Base-by-base conservation (phyloP, 371 early-diverging fungal species). In the Mortierella sp. region DNA sequence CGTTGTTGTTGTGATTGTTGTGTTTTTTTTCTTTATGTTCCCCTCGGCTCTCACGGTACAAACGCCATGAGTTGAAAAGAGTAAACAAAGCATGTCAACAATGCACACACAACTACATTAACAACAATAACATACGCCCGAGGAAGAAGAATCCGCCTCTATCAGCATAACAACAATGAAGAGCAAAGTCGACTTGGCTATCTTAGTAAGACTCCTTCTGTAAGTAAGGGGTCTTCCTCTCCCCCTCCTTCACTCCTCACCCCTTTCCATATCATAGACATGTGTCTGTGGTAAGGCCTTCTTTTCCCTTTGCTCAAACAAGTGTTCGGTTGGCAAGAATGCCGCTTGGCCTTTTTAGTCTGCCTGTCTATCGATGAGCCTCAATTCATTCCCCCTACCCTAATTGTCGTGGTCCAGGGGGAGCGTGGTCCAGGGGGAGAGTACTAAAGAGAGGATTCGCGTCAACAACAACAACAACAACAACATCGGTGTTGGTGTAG, bases 241-340 rank as follows among this genome's bases (percentile, higher is more conserved):
- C 39, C 39, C 13, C 2, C 31, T 37, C 19, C 37, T 26, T 19
- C 66, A n/a, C 22, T 13, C 44, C 9, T 19, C 31, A 37, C 50
- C 34, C 45, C 22, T 45, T 61, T 37, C 22, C 61, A 61, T 37
- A 61, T 34, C 61, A 61, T 58, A 58, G 58, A 58, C 61, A 61
- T 61, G 61, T 61, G 61, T 61, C 34, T 61, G 37, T 61, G 37
- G 34, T 61, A 31, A 61, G 39, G 34, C 37, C 37, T 50, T 47
- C 19, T 14, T 34, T 31, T 31, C 31, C 58, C 8, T 22, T 13
- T 31, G 34, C 19, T 37, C 34, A 19, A 58, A 34, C 34, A 2
- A 34, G 61, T 58, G 61, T 22, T 34, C 19, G 55, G 55, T 31
- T 55, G 55, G 16, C 31, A n/a, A 55, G 29, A 14, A 4, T 45